Evolutionary conservation across 1,139 yeast genomes (phyloP), one percentile per base, ranked within the genome.

Genomic region (Suhomyces wounanorum): DNA sequence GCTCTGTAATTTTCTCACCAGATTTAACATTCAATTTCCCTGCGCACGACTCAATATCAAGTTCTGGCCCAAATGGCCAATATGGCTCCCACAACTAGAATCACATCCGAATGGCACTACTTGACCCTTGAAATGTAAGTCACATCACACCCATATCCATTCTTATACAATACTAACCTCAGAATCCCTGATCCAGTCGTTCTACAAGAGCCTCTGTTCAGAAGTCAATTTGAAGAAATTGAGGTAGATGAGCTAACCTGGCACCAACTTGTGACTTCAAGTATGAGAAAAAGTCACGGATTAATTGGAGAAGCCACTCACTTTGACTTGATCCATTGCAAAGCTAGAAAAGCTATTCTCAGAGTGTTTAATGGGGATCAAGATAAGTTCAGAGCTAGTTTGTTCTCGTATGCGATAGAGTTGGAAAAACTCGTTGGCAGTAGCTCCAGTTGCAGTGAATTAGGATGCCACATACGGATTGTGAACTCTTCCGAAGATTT

Each of bases 281-380:
- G 76, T 28, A 55, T 79, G 51, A 57, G 61, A 38, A 65, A 66
- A 46, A 62, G 69, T 44, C 62, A 69, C 39, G 83, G 83, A 1
- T 38, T 71, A 2, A 54, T 69, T 23, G 83, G 82, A 1, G 71
- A 70, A 41, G 67, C 80, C 3, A 62, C 71, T 1, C 73, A 72
- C 10, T 65, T 72, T 18, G 83, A 79, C 52, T 58, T 78, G 16
- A 54, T 77, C 47, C 68, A 66, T 33, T 51, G 48, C 33, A 51
- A 52, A 48, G 58, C 44, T 37, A 55, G 39, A 40, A 52, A 48
- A 51, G 65, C 48, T 53, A 50, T 66, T 3, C 54, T 73, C 6
- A 56, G 68, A 55, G 60, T 67, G 16, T 65, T 69, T 52, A 50
- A 52, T 5, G 65, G 68, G 37, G 78, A 74, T 52, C 56, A 55